Evolutionary conservation across 495 filamentous ascomycete genomes (phyloP), one percentile per base, ranked within the genome.

Genomic region (Podospora appendiculata): DNA sequence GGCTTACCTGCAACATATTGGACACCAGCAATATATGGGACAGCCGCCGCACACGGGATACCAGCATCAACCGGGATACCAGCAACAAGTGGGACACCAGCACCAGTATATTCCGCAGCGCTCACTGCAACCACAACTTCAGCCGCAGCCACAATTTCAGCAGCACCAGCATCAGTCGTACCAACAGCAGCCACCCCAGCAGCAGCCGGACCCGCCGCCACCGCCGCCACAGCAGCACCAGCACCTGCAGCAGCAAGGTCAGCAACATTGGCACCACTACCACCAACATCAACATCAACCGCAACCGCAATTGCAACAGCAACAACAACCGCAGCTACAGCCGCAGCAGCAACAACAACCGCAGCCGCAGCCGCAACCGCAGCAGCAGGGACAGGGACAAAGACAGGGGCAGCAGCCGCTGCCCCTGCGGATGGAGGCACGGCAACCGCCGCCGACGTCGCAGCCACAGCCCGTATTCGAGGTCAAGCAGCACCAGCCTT

Each of bases 401-500:
- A 19, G 33, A 12, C 46, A 45, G 41, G 45, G 33, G 34, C 49
- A 18, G 4, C 47, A 43, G 8, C 38, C 32, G 35, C 50, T 40
- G 25, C 25, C 25, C 25, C 25, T 25, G 2, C 25, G 25, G 25
- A 25, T 25, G 25, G 25, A 45, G 41, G 45, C 32, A 19, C 49
- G 13, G 4, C 47, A 43, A 6, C 38, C 32, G 12, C 60, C 52
- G 10, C 48, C 50, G 34, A 48, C 40, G 45, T 45, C 38, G 33
- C 49, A 48, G 53, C 45, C 38, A 36, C 60, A 42, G 18, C 35
- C 52, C 16, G 8, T 41, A 11, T 53, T 51, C 4, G 50, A 57
- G 39, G 47, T 60, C 42, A 52, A 54, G 55, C 57, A 60, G 39
- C 54, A 58, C 32, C 55, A 58, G 14, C 53, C 62, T 32, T 11